Evolutionary conservation across 2,329 filamentous ascomycete genomes (phyloP).

Genomic region (Ramularia collo-cygni): DNA sequence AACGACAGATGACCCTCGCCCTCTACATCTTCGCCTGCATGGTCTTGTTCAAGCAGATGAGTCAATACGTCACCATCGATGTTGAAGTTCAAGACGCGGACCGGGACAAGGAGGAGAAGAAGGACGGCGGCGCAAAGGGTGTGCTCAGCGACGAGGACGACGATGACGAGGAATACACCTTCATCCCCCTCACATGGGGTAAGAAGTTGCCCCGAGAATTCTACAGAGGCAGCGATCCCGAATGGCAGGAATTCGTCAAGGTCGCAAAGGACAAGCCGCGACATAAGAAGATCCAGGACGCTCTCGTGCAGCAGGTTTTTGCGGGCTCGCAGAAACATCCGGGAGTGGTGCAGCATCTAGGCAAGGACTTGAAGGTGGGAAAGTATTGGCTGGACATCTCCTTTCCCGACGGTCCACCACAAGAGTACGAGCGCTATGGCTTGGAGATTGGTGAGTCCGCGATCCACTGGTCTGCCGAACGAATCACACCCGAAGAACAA

Average conservation of each 20-base stretch:
- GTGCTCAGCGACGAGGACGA: slow-evolving; percentile 24
- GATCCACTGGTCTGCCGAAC: slow-evolving; percentile 36
- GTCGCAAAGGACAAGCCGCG: slow-evolving; percentile 38
- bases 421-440: slow-evolving; percentile 43
- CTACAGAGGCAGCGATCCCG: slow-evolving; percentile 47
- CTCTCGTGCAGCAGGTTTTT: slow-evolving; percentile 34
- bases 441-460: slow-evolving; percentile 35
- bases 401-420: slow-evolving; percentile 43
- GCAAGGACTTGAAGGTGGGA: slow-evolving; percentile 36
- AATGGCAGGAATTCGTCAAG: slow-evolving; percentile 46
- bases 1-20: not conserved
- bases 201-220: slow-evolving; percentile 35
- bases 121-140: too few species aligned
- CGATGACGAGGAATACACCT: slow-evolving; percentile 32
- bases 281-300: slow-evolving; percentile 35
- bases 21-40: not conserved
- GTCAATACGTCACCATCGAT: slow-evolving; percentile 3
- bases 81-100: slow-evolving; percentile 11
- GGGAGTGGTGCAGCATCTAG: slow-evolving; percentile 27
- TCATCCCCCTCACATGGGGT: slow-evolving; percentile 45
- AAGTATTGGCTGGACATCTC: slow-evolving; percentile 43
- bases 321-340: slow-evolving; percentile 26
- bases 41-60: not conserved
- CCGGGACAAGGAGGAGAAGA: slow-evolving; percentile 16
- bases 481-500: slow-evolving; percentile 35